Base-by-base conservation (phyloP, 73 alveolate genomes). In the Symbiodinium natans region DNA sequence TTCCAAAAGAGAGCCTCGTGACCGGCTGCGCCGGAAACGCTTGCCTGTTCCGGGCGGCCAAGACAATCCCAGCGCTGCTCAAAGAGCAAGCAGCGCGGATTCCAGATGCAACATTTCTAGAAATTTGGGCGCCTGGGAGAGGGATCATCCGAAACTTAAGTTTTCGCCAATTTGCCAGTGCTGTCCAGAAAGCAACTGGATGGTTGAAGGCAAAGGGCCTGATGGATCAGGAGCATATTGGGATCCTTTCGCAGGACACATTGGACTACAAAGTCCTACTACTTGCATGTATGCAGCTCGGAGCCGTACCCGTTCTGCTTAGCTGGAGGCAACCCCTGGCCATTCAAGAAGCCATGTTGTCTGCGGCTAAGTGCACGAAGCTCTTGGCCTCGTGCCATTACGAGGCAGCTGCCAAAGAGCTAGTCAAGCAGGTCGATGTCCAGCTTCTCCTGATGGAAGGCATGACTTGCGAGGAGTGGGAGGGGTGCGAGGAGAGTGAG, bases 301-400 rank as follows among this genome's bases (percentile, higher is more conserved):
- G 77, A 63, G 77, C 77, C 25, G 77, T 63, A 27, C 77, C 77
- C 25, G 77, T 63, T 63, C 77, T 63, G 77, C 77, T 63, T 21
- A 63, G 77, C 40, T 63, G 77, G 77, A 63, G 77, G 77, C 77
- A 63, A 2, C 77, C 77, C 77, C 77, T 63, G 77, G 77, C 77
- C 36, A 63, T 63, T 23, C 77, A 63, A 63, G 77, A 63, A 23
- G 77, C 77, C 77, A 63, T 63, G 77, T 63, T 63, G 77, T 63
- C 77, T 19, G 77, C 40, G 77, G 34, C 77, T 10, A 63, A 63
- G 77, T 63, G 77, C 31, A 63, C 77, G 10, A 63, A 63, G 77
- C 77, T 63, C 36, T 63, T 63, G 77, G 77, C 77, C 77, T 63
- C 77, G 17, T 63, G 77, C 39, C 34, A 63, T 63, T 63, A 63